Percentiles rank a stretch among this genome's conserved stretches.
Conservation (phyloP, 2,329 filamentous ascomycete genomes). For the Sporothrix mexicana region DNA sequence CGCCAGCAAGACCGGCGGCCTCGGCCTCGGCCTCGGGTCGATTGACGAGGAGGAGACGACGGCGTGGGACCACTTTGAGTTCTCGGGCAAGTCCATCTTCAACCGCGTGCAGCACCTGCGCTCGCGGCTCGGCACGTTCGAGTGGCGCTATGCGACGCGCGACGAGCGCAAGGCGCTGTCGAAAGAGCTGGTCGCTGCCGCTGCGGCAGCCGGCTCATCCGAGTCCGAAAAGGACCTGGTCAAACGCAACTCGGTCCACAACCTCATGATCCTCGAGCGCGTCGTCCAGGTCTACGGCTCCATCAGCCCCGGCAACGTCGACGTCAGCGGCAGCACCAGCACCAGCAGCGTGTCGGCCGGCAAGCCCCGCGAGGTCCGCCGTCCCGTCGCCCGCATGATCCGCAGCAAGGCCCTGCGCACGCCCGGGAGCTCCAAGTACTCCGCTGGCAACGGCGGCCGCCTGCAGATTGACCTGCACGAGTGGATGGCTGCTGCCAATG, state of each 20-base stretch:
- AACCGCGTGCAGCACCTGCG: slow-evolving; percentile 56
- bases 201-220: background rate
- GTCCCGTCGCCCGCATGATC: slow-evolving; percentile 51
- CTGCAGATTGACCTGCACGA: slow-evolving; percentile 50
- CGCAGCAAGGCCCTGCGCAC: slow-evolving; percentile 50
- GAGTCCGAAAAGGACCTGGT: slow-evolving; percentile 38
- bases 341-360: slow-evolving; percentile 32
- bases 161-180: slow-evolving; percentile 51
- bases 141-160: slow-evolving; percentile 61
- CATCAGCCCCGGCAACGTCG: slow-evolving; percentile 15
- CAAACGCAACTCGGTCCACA: slow-evolving; percentile 46
- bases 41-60: slow-evolving; percentile 36
- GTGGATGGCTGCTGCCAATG: slow-evolving; percentile 42
- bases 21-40: no score
- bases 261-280: slow-evolving; percentile 58
- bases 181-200: background rate
- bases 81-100: slow-evolving; percentile 48
- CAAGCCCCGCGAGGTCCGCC: slow-evolving; percentile 44
- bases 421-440: slow-evolving; percentile 46
- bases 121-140: slow-evolving; percentile 57
- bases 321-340: slow-evolving; percentile 34
- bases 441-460: slow-evolving; percentile 59
- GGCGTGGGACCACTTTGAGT: slow-evolving; percentile 42
- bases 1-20: background rate
- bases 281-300: slow-evolving; percentile 41